Base-by-base conservation (phyloP, 1,284 basidiomycete genomes). In the Ganoderma sinense region DNA sequence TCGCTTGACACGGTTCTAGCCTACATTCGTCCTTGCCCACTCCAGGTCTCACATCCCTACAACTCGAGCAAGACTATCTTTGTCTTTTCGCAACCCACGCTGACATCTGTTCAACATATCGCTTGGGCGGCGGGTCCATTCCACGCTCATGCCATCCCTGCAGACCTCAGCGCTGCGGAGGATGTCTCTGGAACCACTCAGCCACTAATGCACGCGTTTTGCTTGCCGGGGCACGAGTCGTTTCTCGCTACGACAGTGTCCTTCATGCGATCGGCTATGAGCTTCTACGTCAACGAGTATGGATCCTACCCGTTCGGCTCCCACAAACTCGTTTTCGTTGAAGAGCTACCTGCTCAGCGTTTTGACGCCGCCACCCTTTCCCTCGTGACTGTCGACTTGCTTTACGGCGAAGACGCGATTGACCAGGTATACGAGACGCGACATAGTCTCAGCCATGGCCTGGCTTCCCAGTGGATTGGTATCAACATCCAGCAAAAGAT, bases 231-330 rank as follows among this genome's bases (percentile, higher is more conserved):
- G 7, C 90, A 95, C 71, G 93, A 93, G 76, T 85, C 90, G 45
- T 84, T 92, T 75, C 84, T 96, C 40, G 78, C 87, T 4, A 84
- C 87, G 18, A 91, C 96, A 29, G 92, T 94, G 2, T 85, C 90
- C 7, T 94, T 94, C 79, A 87, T 98, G 70, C 91, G 96, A 48
- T 89, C 92, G 31, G 95, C 97, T 7, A 96, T 99, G 93, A 91
- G 89, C 75, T 98, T 95, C 81, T 98, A 95, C 80, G 90, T 92
- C 23, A 91, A 93, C 29, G 97, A 98, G 79, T 98, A 94, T 76
- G 97, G 97, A 39, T 97, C 97, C 2, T 99, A 98, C 80, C 98
- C 98, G 0, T 99, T 97, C 80, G 90, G 93, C 29, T 97, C 97
- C 53, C 96, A 95, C 87, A 98, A 98, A 78, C 80, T 98, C 70